Conservation (phyloP, 2,329 filamentous ascomycete species). For the Aureobasidium sp. region DNA sequence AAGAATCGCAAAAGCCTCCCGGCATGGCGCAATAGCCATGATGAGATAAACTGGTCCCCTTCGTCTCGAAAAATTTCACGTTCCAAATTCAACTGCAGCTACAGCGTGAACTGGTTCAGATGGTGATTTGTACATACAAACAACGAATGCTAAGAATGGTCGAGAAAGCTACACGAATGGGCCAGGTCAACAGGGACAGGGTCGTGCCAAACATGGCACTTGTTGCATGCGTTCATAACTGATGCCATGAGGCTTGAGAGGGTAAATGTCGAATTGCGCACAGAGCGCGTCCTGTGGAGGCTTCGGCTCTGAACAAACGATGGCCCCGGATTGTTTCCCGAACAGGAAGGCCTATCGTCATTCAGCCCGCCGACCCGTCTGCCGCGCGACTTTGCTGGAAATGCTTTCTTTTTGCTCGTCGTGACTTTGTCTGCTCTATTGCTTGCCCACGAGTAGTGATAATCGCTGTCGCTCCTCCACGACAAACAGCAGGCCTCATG, state of each 20-base stretch:
- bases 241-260: background rate
- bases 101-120: background rate
- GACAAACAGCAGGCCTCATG: conserved; percentile 7
- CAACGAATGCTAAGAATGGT: background rate
- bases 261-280: background rate
- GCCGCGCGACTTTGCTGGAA: conserved; percentile 1
- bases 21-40: conserved; percentile 15
- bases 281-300: background rate
- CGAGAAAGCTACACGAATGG: background rate
- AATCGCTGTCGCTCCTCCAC: background rate
- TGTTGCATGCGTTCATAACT: background rate
- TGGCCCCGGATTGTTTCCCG: conserved; percentile 3
- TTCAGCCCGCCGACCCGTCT: background rate
- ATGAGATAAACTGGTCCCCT: conserved; percentile 13
- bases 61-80: conserved; percentile 13
- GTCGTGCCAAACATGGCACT: background rate
- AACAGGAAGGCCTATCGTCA: conserved; percentile 8
- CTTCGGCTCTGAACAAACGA: background rate
- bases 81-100: conserved; percentile 1
- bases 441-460: background rate
- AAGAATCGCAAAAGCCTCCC: conserved; percentile 15
- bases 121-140: background rate
- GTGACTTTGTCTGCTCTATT: background rate
- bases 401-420: conserved; percentile 10
- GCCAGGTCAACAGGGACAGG: background rate